These are phyloP conservation scores for Fusarium chaquense DNA, from an alignment of 2,329 filamentous ascomycete species.

Conservation along the genomic window DNA sequence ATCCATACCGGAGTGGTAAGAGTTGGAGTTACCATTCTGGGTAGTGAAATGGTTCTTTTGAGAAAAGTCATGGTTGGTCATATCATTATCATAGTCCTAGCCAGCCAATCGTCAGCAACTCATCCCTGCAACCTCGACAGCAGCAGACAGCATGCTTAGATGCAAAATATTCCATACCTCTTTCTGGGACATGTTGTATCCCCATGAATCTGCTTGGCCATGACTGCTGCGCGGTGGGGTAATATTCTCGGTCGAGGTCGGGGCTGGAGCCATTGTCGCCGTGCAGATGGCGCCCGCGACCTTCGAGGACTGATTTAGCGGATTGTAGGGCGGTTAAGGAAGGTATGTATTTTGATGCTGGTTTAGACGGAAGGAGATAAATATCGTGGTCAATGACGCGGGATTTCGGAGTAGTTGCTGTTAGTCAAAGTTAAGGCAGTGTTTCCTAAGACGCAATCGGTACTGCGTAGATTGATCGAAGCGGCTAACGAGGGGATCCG, in stretches of 20 bases:
- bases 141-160: slow-evolving; percentile 1
- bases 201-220: slow-evolving; percentile 62
- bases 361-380: not conserved
- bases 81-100: slow-evolving; percentile 41
- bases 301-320: slow-evolving; percentile 35
- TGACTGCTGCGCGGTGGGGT: slow-evolving; percentile 64
- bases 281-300: slow-evolving; percentile 55
- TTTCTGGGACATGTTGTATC: slow-evolving; percentile 49
- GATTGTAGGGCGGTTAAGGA: slow-evolving; percentile 5
- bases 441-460: slow-evolving; percentile 33
- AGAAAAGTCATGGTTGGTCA: slow-evolving; percentile 37
- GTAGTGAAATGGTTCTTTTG: slow-evolving; percentile 32
- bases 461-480: slow-evolving; percentile 23
- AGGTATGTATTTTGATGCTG: slow-evolving; percentile 1
- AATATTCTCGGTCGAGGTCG: slow-evolving; percentile 61
- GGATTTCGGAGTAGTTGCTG: slow-evolving; percentile 3
- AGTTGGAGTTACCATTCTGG: slow-evolving; percentile 47
- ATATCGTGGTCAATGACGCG: slow-evolving; percentile 9
- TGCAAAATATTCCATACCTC: slow-evolving; percentile 53
- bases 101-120: slow-evolving; percentile 33
- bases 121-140: not conserved
- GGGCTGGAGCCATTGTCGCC: slow-evolving; percentile 66
- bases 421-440: slow-evolving; percentile 24
- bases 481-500: slow-evolving; percentile 29
- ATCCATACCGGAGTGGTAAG: slow-evolving; percentile 47